Evolutionary conservation across 805 yeast genomes (phyloP), one percentile per base, ranked within the genome.

Genomic region (Saccharomyces mikatae): DNA sequence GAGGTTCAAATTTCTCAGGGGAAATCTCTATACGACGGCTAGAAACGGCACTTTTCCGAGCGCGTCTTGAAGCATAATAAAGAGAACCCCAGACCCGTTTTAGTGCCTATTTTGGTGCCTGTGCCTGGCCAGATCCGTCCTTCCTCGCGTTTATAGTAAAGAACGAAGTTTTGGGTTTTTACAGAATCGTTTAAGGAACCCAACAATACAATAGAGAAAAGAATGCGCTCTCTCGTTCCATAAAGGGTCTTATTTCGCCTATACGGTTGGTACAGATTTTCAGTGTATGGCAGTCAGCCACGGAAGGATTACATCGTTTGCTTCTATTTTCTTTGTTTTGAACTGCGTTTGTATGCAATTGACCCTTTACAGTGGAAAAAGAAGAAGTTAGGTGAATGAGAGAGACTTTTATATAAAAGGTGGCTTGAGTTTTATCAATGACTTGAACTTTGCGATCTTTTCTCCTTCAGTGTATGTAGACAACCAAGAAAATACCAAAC

Each of bases 401-500:
- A 36, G 22, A 36, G 17, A 36, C 17, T 36, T 17, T 6, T 36
- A 17, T 36, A 36, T 36, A 36, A 36, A 36, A n/a, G 44, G 44
- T 21, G 22, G 22, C 24, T 8, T 17, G 11, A 36, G 6, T 36
- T 9, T 1, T 9, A 11, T 36, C 17, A 6, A 17, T 36, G 17
- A 11, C 24, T 36, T 8, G 21, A n/a, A 17, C 6, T n/a, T 13
- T 6, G 24, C 9, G 6, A 2, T 8, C 44, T 36, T 36, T 36
- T 36, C 44, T 36, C 24, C 22, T 36, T 6, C 8, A 17, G 10
- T 6, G 8, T 17, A 36, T 11, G 8, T n/a, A 36, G 10, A 36
- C 17, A 36, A 36, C 24, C 44, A 36, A 36, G 44, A 48, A 48
- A 17, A 29, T 32, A 22, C 47, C 47, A 53, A 53, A 52, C 48